Evolutionary conservation across 345 rosid genomes (phyloP).

Genomic region (Barbarea vulgaris): DNA sequence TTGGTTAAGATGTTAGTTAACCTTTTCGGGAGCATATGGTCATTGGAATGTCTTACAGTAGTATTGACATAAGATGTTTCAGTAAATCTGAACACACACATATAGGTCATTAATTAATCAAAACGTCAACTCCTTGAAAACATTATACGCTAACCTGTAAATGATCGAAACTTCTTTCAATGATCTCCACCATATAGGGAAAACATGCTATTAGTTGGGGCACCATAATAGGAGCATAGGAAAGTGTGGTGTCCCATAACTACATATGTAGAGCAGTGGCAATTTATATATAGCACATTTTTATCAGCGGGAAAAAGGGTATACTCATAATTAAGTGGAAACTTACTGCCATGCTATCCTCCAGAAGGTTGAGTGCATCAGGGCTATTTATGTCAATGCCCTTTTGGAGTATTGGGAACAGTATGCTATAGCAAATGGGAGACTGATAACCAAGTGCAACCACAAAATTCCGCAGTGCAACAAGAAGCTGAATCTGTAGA

Average conservation of each 20-base stretch:
- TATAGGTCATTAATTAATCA: not conserved
- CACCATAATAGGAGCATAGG: constrained; percentile 88
- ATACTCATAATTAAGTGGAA: constrained; percentile 2
- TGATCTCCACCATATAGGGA: constrained; percentile 73
- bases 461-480: constrained; percentile 88
- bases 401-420: constrained; percentile 84
- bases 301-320: constrained; percentile 27
- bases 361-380: constrained; percentile 90
- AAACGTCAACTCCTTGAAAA: constrained; percentile 11
- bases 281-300: constrained; percentile 27
- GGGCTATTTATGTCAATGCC: constrained; percentile 88
- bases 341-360: constrained; percentile 91
- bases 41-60: constrained; percentile 18
- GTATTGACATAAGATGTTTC: not conserved
- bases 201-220: constrained; percentile 81
- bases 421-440: constrained; percentile 69
- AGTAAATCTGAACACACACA: constrained; percentile 8
- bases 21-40: not conserved
- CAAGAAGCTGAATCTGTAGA: constrained; percentile 95
- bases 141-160: constrained; percentile 63
- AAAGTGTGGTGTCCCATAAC: constrained; percentile 95
- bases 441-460: constrained; percentile 89
- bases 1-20: constrained; percentile 25
- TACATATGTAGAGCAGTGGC: constrained; percentile 47
- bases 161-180: constrained; percentile 93